Evolutionary conservation across 2,329 filamentous ascomycete species (phyloP), one percentile per base, ranked within the genome.

Genomic region (Xenoacremonium recifei): DNA sequence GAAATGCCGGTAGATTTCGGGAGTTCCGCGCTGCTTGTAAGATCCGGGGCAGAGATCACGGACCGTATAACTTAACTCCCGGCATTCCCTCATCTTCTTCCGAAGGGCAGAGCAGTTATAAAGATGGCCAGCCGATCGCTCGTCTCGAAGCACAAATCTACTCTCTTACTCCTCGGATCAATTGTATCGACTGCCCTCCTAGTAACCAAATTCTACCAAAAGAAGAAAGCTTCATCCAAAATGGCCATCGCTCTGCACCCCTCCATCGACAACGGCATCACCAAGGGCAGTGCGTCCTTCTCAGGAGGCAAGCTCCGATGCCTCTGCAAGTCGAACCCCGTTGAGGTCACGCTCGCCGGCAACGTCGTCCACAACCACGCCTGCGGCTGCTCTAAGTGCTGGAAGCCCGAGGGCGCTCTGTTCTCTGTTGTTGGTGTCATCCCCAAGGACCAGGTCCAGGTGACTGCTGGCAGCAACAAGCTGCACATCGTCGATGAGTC

Each of bases 341-440:
- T 86, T 45, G 74, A 80, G 55, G 71, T 86, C 17, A 73, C 71
- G 0, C 70, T 86, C 29, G 61, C 54, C 44, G 68, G 75, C 58
- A 79, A 85, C 53, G 76, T 87, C 42, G 67, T 72, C 2, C 81
- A 85, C 70, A 85, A 87, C 70, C 83, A 87, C 65, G 81, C 79
- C 41, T 86, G 83, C 64, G 82, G 82, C 48, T 86, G 83, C 67
- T 84, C 80, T 40, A 83, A 85, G 63, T 86, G 83, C 75, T 87
- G 81, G 81, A 87, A 85, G 64, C 83, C 83, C 5, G 44, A 63
- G 3, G 79, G 79, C 21, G 72, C 80, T 1, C 73, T 86, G 47
- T 86, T 87, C 71, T 77, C 77, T 46, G 57, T 86, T 51, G 72
- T 87, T 35, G 82, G 67, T 44, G 82, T 86, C 39, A 64, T 85